A percentile compares a stretch with the other conserved stretches of the same genome.
Conservation (phyloP, 108 stramenopile species). For the Nitzschia putrida region DNA sequence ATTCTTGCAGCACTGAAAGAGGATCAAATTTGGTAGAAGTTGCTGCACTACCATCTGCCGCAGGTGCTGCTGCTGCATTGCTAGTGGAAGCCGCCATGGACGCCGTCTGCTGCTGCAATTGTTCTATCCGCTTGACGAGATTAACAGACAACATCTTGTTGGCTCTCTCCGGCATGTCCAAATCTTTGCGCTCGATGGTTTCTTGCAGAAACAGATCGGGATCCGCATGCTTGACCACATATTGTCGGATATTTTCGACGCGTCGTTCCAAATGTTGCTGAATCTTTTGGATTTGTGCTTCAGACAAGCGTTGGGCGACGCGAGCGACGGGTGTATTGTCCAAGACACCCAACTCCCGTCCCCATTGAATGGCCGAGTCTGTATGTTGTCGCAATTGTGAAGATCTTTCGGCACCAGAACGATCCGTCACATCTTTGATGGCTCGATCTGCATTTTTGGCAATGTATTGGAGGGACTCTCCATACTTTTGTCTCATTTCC, state of each 20-base stretch:
- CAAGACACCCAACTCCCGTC: conserved; percentile 49
- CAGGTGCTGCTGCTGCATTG: background rate
- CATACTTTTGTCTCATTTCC: conserved; percentile 53
- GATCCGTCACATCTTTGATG: conserved; percentile 44
- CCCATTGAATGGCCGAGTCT: conserved; percentile 54
- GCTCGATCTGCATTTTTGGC: conserved; percentile 55
- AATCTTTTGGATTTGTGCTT: conserved; percentile 42
- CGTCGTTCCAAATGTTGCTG: conserved; percentile 54
- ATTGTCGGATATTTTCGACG: conserved; percentile 66
- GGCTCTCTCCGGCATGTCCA: conserved; percentile 25
- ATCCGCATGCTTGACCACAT: conserved; percentile 70
- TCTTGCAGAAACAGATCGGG: conserved; percentile 69
- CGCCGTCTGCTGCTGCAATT: conserved; percentile 12
- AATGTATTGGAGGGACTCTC: conserved; percentile 59
- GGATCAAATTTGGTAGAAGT: conserved; percentile 11
- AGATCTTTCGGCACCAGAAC: conserved; percentile 47
- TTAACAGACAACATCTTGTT: conserved; percentile 25
- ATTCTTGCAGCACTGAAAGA: conserved; percentile 16
- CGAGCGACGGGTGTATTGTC: conserved; percentile 10
- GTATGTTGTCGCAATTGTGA: conserved; percentile 57
- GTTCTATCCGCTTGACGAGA: conserved; percentile 25
- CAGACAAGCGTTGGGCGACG: background rate
- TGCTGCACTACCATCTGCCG: background rate
- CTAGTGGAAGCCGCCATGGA: conserved; percentile 1
- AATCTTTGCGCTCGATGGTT: conserved; percentile 50